Conservation (phyloP, 2,329 filamentous ascomycete species). For the Simplicillium aogashimaense region DNA sequence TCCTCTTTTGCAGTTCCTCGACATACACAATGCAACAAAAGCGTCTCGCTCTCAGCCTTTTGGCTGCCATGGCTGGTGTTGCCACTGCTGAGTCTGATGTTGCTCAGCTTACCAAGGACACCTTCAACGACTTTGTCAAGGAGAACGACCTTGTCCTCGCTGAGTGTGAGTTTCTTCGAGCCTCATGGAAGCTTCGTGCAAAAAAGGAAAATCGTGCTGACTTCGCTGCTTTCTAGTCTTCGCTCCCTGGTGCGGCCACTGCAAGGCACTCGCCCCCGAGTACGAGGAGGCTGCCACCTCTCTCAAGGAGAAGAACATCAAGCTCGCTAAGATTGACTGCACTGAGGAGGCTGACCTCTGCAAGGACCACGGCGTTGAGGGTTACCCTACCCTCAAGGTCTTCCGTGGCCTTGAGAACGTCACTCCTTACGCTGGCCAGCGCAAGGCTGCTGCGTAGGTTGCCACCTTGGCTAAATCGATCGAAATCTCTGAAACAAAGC, state of each 20-base stretch:
- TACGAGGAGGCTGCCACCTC: conserved; percentile 80
- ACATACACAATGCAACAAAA: conserved; percentile 36
- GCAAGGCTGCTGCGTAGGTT: conserved; percentile 64
- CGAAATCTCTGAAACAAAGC: not conserved
- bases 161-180: conserved; percentile 62
- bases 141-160: conserved; percentile 82
- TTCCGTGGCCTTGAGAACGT: conserved; percentile 85
- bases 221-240: conserved; percentile 51
- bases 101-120: conserved; percentile 71
- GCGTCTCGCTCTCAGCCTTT: conserved; percentile 41
- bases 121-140: conserved; percentile 78
- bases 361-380: conserved; percentile 82
- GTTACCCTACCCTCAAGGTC: conserved; percentile 97
- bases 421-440: conserved; percentile 75
- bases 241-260: conserved; percentile 95
- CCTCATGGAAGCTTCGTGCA: not conserved
- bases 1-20: conserved; percentile 1
- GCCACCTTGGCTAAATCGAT: not conserved
- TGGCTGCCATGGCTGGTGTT: conserved; percentile 43
- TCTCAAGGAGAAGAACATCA: conserved; percentile 81
- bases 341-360: conserved; percentile 90
- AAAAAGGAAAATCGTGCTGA: conserved; percentile 22
- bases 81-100: conserved; percentile 67
- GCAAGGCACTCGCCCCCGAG: conserved; percentile 92
- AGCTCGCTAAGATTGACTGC: conserved; percentile 84